phyloP scores from a whole-genome alignment of 2,329 filamentous ascomycete genomes.

The Fusarium nelsonii region DNA sequence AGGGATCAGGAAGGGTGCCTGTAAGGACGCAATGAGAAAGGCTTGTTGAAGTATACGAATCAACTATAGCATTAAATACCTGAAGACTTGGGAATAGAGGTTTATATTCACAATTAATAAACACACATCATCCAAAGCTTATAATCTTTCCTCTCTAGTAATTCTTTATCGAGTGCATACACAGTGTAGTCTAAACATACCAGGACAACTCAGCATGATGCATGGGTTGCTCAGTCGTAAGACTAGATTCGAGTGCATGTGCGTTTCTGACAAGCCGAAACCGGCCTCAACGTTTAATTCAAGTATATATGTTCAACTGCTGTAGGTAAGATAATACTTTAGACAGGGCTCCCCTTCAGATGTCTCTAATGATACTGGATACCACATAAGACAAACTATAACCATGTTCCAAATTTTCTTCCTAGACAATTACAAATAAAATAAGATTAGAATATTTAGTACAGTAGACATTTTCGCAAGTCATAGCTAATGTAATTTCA shows the following conservation, averaged over 20 bases:
- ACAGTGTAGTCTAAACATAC: background rate
- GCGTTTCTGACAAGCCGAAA: background rate
- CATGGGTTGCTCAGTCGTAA: background rate
- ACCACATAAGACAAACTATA: too few species aligned
- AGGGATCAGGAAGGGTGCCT: background rate
- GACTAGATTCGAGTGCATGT: background rate
- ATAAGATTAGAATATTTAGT: too few species aligned
- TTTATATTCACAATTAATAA: constrained; percentile 10
- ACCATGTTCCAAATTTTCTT: too few species aligned
- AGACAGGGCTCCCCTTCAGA: too few species aligned
- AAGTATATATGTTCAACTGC: background rate
- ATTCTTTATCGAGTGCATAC: background rate
- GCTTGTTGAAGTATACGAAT: background rate
- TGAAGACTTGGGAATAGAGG: constrained; percentile 2
- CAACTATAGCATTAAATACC: background rate
- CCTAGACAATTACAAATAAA: too few species aligned
- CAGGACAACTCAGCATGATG: background rate
- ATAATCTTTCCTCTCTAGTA: background rate
- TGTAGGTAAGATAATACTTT: too few species aligned
- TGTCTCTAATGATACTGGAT: too few species aligned
- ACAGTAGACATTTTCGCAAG: too few species aligned
- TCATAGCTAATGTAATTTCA: too few species aligned
- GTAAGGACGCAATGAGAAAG: background rate
- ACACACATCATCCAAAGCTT: background rate
- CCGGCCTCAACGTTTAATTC: background rate